A percentile compares a stretch with the other conserved stretches of the same genome.
These are phyloP conservation scores for Tulasnella sp. DNA, from an alignment of 768 basidiomycete species.

Conservation along the genomic window DNA sequence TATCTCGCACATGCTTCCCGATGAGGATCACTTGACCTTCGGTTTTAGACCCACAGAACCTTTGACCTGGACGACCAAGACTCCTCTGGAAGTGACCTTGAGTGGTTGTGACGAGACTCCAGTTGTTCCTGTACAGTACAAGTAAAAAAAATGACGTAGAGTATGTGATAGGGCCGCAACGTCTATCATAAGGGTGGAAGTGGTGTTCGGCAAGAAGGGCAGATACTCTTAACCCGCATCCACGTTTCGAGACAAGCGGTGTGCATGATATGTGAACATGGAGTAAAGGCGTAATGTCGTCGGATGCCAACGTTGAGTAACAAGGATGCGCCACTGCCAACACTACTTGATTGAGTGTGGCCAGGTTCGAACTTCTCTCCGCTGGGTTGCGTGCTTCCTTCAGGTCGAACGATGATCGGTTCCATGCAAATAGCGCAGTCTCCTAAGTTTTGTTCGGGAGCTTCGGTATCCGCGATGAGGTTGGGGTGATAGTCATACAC, in stretches of 20 bases:
- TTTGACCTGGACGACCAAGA: no score
- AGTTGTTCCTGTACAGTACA: no score
- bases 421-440: constrained; percentile 96
- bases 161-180: background rate
- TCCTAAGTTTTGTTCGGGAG: constrained; percentile 61
- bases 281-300: constrained; percentile 72
- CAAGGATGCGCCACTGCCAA: constrained; percentile 16
- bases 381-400: constrained; percentile 31
- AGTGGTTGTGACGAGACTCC: no score
- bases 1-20: no score
- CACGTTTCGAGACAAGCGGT: constrained; percentile 77
- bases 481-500: constrained; percentile 78
- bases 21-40: no score
- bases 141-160: background rate
- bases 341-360: constrained; percentile 18
- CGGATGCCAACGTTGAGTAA: constrained; percentile 33
- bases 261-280: constrained; percentile 84
- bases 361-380: constrained; percentile 3
- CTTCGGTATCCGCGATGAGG: constrained; percentile 56
- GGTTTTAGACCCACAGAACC: no score
- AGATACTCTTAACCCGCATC: constrained; percentile 82
- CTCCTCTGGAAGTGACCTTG: no score
- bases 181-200: constrained; percentile 54
- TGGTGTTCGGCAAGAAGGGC: constrained; percentile 79
- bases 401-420: constrained; percentile 44